A percentile compares a stretch with the other conserved stretches of the same genome.
These are phyloP conservation scores for Pichia sorboxylosa DNA, from an alignment of 1,139 yeast genomes.

Conservation along the genomic window DNA sequence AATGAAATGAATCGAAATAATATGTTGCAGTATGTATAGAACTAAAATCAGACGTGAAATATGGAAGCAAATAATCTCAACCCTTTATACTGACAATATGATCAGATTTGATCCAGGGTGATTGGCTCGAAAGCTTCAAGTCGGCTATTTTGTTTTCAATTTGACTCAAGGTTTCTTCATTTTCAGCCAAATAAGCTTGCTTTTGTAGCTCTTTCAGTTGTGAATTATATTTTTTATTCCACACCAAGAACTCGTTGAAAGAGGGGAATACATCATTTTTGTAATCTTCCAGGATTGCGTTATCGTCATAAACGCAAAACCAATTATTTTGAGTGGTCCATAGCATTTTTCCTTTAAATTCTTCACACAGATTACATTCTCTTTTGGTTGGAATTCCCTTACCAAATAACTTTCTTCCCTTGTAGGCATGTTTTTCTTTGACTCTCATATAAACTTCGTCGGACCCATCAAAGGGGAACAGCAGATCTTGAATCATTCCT, in stretches of 20 bases:
- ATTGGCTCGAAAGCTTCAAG: constrained; percentile 7
- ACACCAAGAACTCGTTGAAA: constrained; percentile 16
- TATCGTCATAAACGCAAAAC: constrained; percentile 22
- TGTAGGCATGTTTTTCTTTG: not conserved
- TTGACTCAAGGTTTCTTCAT: constrained; percentile 9
- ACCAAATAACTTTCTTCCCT: constrained; percentile 22
- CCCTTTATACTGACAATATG: constrained; percentile 15
- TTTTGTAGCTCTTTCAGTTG: constrained; percentile 12
- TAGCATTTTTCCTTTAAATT: constrained; percentile 22
- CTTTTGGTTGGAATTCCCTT: constrained; percentile 27
- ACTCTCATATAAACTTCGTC: constrained; percentile 1
- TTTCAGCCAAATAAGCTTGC: constrained; percentile 10
- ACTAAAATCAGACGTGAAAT: no score
- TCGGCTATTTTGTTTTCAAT: constrained; percentile 9
- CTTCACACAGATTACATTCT: constrained; percentile 24
- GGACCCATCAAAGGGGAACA: constrained; percentile 24
- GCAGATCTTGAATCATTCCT: constrained; percentile 17
- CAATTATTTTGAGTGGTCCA: constrained; percentile 29
- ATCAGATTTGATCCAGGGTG: constrained; percentile 6
- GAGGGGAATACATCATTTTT: constrained; percentile 12
- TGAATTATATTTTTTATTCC: constrained; percentile 13
- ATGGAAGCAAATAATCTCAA: constrained; percentile 1
- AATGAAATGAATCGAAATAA: no score
- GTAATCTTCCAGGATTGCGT: constrained; percentile 9
- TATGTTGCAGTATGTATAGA: no score